Base-by-base conservation (phyloP, 495 filamentous ascomycete genomes). In the Aspergillus indologenus region DNA sequence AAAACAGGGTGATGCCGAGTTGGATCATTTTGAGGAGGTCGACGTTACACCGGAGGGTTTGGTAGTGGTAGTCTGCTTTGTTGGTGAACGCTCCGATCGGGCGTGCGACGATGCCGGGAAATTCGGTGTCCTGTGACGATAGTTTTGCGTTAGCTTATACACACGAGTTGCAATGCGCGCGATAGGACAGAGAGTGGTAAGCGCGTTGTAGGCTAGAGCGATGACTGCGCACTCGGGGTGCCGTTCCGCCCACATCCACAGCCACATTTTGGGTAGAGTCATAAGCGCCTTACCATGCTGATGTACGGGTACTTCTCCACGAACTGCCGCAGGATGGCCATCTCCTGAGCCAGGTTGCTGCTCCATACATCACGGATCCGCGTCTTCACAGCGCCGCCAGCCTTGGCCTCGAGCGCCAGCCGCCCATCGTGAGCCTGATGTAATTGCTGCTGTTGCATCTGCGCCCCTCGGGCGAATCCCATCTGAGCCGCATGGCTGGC, bases 31-130 rank as follows among this genome's bases (percentile, higher is more conserved):
- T 96, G 50, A 98, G 83, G 61, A 98, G 83, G 71, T 98, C 94
- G 67, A 98, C 93, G 69, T 98, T 98, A 65, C 91, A 94, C 53
- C 94, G 90, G 23, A 98, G 84, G 53, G 92, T 96, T 77, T 98
- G 94, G 75, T 98, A 98, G 68, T 98, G 94, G 69, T 98, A 98
- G 64, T 96, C 92, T 45, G 91, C 93, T 78, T 97, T 98, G 23
- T 87, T 91, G 17, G 86, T 84, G 69, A 98, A 98, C 42, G 87
- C 81, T 15, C 94, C 94, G 81, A 98, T 97, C 4, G 94, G 94
- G 52, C 94, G 85, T 21, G 92, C 90, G 51, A 98, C 92, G 42
- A 98, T 90, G 29, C 94, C 94, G 4, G 94, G 94, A 65, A 98
- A 98, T 69, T 98, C 93, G 48, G 95, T 96, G 70, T 98, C 95